Percentiles rank a stretch among this genome's conserved stretches.
phyloP scores from a whole-genome alignment of 441 rosid genomes.

The Omphalea diandra region DNA sequence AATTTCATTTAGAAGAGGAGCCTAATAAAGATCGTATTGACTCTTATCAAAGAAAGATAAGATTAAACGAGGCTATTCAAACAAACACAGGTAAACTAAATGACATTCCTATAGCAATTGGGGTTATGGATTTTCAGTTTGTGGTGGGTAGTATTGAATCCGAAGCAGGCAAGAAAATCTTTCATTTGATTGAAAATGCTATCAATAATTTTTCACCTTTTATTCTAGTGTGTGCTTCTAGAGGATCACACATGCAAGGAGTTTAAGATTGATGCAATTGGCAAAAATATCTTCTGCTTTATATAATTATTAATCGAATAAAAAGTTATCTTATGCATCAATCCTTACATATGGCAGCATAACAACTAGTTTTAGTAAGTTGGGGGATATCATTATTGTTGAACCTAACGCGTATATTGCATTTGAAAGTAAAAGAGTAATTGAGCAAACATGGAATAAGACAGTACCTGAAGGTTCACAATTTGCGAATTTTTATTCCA shows the following conservation, averaged over 20 bases:
- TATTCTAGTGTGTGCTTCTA: neutral
- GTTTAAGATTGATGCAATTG: too few relatives aligned
- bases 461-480: neutral
- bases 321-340: neutral
- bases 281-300: too few relatives aligned
- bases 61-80: neutral
- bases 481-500: too few relatives aligned
- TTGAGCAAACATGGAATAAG: slow-evolving; percentile 11
- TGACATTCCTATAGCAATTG: neutral
- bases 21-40: slow-evolving; percentile 20
- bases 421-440: slow-evolving; percentile 7
- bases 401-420: neutral
- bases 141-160: neutral
- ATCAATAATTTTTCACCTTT: too few relatives aligned
- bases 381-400: neutral
- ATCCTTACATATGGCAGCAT: neutral
- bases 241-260: too few relatives aligned
- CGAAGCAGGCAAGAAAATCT: too few relatives aligned
- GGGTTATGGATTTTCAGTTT: neutral
- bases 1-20: slow-evolving; percentile 18
- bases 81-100: neutral
- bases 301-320: too few relatives aligned
- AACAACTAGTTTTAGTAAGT: neutral
- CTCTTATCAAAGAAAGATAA: slow-evolving; percentile 10
- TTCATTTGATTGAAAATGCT: too few relatives aligned